phyloP scores from a whole-genome alignment of 768 basidiomycete species.

The Tylopilus felleus region DNA sequence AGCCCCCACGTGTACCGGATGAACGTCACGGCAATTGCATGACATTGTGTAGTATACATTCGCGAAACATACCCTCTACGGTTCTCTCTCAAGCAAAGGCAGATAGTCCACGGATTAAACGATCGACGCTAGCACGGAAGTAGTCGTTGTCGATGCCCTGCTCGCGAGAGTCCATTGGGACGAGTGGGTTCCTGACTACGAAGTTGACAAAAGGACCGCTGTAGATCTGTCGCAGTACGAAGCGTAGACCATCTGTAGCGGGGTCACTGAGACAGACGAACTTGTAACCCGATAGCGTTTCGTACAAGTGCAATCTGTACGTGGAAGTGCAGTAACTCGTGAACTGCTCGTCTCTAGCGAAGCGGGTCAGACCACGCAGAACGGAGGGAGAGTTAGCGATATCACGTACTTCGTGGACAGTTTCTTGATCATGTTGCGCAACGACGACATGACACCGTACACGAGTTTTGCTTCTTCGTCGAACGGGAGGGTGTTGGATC shows the following conservation, averaged over 20 bases:
- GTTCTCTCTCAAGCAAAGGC: slow-evolving; percentile 35
- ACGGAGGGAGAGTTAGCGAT: neutral
- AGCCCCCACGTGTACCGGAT: slow-evolving; percentile 1
- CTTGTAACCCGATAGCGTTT: slow-evolving; percentile 89
- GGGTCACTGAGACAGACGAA: slow-evolving; percentile 94
- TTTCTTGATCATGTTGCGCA: slow-evolving; percentile 95
- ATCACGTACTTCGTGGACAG: slow-evolving; percentile 65
- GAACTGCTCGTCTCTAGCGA: slow-evolving; percentile 81
- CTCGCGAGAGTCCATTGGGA: slow-evolving; percentile 76
- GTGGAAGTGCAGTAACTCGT: slow-evolving; percentile 85
- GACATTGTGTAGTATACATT: slow-evolving; percentile 17
- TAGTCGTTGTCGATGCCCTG: slow-evolving; percentile 92
- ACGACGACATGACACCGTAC: slow-evolving; percentile 88
- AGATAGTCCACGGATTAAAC: slow-evolving; percentile 61
- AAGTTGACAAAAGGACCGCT: slow-evolving; percentile 92
- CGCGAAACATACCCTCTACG: slow-evolving; percentile 20
- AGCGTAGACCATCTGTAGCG: slow-evolving; percentile 74
- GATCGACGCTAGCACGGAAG: slow-evolving; percentile 77
- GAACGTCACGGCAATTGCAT: slow-evolving; percentile 7
- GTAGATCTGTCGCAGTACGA: slow-evolving; percentile 84
- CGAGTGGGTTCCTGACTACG: slow-evolving; percentile 89
- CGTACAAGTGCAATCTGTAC: slow-evolving; percentile 92
- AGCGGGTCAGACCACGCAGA: neutral
- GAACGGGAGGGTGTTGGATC: slow-evolving; percentile 67
- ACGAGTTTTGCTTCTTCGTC: slow-evolving; percentile 98